These are phyloP conservation scores for Trametes sp. DNA, from an alignment of 1,284 basidiomycete genomes.

Conservation along the genomic window DNA sequence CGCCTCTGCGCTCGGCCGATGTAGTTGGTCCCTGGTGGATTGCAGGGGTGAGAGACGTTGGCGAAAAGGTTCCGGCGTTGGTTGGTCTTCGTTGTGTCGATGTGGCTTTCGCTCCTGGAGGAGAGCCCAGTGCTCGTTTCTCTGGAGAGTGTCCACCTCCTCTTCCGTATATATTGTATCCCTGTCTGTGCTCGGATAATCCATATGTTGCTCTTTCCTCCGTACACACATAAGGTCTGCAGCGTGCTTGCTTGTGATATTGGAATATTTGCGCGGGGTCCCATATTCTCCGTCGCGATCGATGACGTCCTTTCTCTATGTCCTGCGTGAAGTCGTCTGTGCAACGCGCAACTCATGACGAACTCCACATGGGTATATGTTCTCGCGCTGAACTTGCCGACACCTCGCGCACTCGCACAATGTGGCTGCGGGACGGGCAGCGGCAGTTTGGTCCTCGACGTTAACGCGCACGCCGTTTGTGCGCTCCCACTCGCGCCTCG, in stretches of 20 bases:
- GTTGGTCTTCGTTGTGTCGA: slow-evolving; percentile 1
- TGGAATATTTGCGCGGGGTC: too few relatives aligned
- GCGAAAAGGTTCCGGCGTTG: slow-evolving; percentile 19
- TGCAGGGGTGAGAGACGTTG: background rate
- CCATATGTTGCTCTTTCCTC: slow-evolving; percentile 1
- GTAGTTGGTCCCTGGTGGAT: background rate
- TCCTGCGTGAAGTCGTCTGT: background rate
- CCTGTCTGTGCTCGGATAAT: background rate
- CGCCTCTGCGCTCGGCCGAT: background rate
- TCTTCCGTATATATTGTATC: background rate
- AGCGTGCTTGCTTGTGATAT: background rate
- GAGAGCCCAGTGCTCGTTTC: slow-evolving; percentile 4
- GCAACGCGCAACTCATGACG: background rate
- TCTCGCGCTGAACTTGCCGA: background rate
- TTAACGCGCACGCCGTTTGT: background rate
- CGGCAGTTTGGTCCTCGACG: background rate
- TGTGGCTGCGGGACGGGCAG: background rate
- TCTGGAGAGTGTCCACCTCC: slow-evolving; percentile 18
- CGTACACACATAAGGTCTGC: background rate
- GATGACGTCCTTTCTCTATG: background rate
- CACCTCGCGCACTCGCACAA: too few relatives aligned
- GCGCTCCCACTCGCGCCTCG: background rate
- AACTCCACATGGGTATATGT: background rate
- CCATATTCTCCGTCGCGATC: background rate
- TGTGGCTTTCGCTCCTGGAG: slow-evolving; percentile 8